Conservation (phyloP, 139 green algal species). For the Deuterostichococcus epilithicus region DNA sequence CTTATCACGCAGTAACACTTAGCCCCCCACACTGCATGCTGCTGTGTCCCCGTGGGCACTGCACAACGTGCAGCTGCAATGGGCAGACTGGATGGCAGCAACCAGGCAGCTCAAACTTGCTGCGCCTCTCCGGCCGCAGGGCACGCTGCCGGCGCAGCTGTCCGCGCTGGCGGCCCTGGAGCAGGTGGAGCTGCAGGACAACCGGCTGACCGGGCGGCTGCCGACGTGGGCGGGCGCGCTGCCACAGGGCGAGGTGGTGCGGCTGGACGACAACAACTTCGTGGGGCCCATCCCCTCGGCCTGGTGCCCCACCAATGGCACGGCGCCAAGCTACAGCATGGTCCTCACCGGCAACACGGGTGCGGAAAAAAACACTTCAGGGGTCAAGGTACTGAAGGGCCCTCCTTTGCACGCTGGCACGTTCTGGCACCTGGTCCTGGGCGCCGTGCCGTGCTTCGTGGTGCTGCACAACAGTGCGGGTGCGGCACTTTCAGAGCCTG, state of each 20-base stretch:
- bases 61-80: too few species aligned
- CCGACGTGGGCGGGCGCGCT: conserved; percentile 12
- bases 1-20: too few species aligned
- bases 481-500: too few species aligned
- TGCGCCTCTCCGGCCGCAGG: conserved; percentile 2
- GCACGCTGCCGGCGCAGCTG: conserved; percentile 18
- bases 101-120: too few species aligned
- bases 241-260: not conserved
- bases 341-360: conserved; percentile 15
- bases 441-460: too few species aligned
- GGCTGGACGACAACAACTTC: conserved; percentile 32
- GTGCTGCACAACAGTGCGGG: too few species aligned
- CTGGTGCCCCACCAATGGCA: not conserved
- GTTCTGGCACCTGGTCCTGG: too few species aligned
- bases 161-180: conserved; percentile 15
- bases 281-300: not conserved
- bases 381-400: too few species aligned
- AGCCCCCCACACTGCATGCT: too few species aligned
- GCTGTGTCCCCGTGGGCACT: too few species aligned
- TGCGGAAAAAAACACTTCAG: too few species aligned
- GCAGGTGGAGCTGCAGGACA: conserved; percentile 30
- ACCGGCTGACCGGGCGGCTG: conserved; percentile 27
- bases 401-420: too few species aligned
- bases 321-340: not conserved
- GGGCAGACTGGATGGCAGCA: not conserved